Evolutionary conservation across 495 filamentous ascomycete species (phyloP), one percentile per base, ranked within the genome.

Genomic region (Lepraria neglecta): DNA sequence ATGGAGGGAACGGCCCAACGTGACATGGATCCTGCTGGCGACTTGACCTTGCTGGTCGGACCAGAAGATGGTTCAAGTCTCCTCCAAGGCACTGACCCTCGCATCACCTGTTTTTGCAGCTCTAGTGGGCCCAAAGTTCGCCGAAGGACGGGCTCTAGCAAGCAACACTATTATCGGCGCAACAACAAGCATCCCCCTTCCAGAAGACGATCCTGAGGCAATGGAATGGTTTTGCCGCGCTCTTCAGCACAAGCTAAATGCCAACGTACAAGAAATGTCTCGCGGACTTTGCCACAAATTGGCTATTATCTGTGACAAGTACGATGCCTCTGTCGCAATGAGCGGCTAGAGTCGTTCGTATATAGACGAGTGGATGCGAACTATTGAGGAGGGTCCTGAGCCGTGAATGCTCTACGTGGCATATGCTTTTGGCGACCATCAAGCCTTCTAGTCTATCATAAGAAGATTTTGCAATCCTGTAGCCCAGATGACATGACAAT

Each of bases 81-180:
- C 65, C 30, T 70, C 69, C 1, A 68, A 66, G 45, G 52, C 63
- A 1, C 51, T 70, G 3, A 65, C 57, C 1, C 31, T 62, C 15
- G 69, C 65, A 27, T 71, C 69, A 3, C 58, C 63, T 1, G 65
- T 68, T 24, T 70, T 71, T 31, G 59, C 59, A 15, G 62, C 60
- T 19, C 68, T 70, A 60, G 55, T 71, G 60, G 65, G 65, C n/a
- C 63, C 63, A 5, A 56, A 52, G 44, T 71, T 64, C 59, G 60
- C 46, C 10, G 68, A 71, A 63, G 68, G 68, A 10, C 21, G 31
- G 5, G 47, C 67, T 14, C 33, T 55, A 14, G 3, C 19, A 21
- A 24, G 24, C 24, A 19, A 54, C 2, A 33, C 51, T 9, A 38
- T 9, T n/a, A 19, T n/a, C n/a, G 17, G 9, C 28, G 15, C 40